phyloP scores from a whole-genome alignment of 2,329 filamentous ascomycete genomes.

The Verticillium longisporum region DNA sequence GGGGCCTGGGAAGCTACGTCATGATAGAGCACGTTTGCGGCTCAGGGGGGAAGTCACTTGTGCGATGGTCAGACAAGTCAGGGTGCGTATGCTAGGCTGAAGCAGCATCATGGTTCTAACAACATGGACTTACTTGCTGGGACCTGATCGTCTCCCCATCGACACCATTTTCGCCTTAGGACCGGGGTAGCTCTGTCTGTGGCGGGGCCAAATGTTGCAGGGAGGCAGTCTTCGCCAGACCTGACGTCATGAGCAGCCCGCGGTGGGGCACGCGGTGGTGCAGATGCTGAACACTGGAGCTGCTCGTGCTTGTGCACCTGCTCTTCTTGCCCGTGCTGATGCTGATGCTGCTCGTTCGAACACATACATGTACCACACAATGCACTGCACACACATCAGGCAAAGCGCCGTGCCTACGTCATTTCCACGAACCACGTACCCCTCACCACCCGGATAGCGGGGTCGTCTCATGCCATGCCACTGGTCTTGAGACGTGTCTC shows the following conservation, averaged over 20 bases:
- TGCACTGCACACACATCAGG: neutral
- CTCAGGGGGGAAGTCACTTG: neutral
- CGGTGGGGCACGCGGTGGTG: too few relatives aligned
- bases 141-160: too few relatives aligned
- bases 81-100: neutral
- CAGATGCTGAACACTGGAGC: neutral
- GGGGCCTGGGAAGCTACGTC: neutral
- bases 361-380: too few relatives aligned
- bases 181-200: neutral
- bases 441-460: neutral
- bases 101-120: neutral
- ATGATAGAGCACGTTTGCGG: neutral
- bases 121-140: neutral
- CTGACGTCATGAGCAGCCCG: too few relatives aligned
- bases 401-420: neutral
- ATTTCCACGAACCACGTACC: neutral
- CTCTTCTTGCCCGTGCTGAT: too few relatives aligned
- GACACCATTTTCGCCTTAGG: neutral
- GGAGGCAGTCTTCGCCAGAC: too few relatives aligned
- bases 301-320: neutral
- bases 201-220: neutral
- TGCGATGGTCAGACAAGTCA: neutral
- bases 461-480: neutral
- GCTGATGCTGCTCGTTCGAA: too few relatives aligned
- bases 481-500: neutral